A percentile compares a stretch with the other conserved stretches of the same genome.
Evolutionary conservation across 2,329 filamentous ascomycete genomes (phyloP).

Genomic region (Paecilomyces variotii): DNA sequence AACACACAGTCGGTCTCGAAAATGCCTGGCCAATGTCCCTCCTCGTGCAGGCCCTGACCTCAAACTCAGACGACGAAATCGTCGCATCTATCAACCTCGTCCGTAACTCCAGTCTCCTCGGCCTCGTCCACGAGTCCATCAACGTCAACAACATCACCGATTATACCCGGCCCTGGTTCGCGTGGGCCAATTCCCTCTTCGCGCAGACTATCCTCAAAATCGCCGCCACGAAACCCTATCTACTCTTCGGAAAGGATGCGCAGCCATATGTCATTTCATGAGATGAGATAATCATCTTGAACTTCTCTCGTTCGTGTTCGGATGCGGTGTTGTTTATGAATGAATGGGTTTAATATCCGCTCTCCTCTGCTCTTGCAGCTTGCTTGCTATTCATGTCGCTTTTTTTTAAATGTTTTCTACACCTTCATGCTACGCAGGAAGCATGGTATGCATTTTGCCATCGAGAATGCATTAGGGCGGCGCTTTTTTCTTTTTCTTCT

Average conservation of each 20-base stretch:
- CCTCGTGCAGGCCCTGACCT: slow-evolving; percentile 84
- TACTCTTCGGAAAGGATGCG: slow-evolving; percentile 64
- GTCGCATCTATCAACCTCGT: slow-evolving; percentile 63
- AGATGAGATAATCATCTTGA: not conserved
- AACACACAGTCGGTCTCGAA: slow-evolving; percentile 62
- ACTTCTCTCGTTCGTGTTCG: not conserved
- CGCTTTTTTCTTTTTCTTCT: not conserved
- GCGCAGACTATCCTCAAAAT: slow-evolving; percentile 86
- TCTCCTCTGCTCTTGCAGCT: not conserved
- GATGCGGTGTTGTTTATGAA: not conserved
- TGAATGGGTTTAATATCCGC: not conserved
- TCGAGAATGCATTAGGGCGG: not conserved
- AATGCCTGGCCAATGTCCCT: slow-evolving; percentile 98
- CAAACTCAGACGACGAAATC: slow-evolving; percentile 74
- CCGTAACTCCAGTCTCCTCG: slow-evolving; percentile 64
- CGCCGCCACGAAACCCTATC: slow-evolving; percentile 76
- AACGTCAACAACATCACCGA: slow-evolving; percentile 62
- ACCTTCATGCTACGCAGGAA: not conserved
- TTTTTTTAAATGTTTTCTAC: not conserved
- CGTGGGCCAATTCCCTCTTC: slow-evolving; percentile 96
- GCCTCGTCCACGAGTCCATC: slow-evolving; percentile 86
- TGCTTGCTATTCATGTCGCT: not conserved
- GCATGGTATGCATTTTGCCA: not conserved
- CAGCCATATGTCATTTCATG: slow-evolving; percentile 20
- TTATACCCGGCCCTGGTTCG: slow-evolving; percentile 92